Evolutionary conservation across 768 basidiomycete genomes (phyloP), one percentile per base, ranked within the genome.

Genomic region (Suillus sp.): DNA sequence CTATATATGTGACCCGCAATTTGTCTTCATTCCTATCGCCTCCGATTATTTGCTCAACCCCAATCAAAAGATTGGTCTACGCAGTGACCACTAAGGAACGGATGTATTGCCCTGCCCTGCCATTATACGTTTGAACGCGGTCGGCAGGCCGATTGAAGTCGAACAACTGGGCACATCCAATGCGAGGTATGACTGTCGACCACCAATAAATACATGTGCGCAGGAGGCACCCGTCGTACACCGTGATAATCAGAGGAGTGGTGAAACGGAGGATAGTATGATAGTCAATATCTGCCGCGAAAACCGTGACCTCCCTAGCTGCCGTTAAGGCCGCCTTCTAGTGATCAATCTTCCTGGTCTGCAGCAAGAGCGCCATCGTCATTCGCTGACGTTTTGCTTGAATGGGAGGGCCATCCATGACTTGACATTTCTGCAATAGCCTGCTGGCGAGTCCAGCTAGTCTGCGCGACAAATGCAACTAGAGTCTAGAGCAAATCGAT

Each of bases 401-500:
- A 14, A 16, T 22, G 20, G 13, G 34, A 55, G 14, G 34, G 3
- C n/a, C 54, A 14, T 35, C 34, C 34, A 16, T 55, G 54, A 35
- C 54, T 55, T 2, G 54, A 55, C 54, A 55, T 35, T 35, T 55
- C 34, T 55, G 62, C 63, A 3, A 80, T 45, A n/a, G 75, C 79
- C 59, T 73, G 69, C 13, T 65, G 72, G 50, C 78, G 71, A 16
- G 68, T 70, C 20, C 69, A 56, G 25, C 70, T 68, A 20, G 76
- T 74, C 58, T 80, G 79, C 20, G 64, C 68, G 32, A 79, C 70
- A 8, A 80, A 71, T 4, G 65, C 71, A 38, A 59, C 71, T 14
- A 79, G 34, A 9, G 80, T 75, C 78, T 80, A 50, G 34, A 40
- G 18, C 1, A 2, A 32, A 40, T 11, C 2, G 3, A 20, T 22